Percentiles rank a stretch among this genome's conserved stretches.
These are phyloP conservation scores for Cryptosporidium baileyi DNA, from an alignment of 169 alveolate species.

Conservation along the genomic window DNA sequence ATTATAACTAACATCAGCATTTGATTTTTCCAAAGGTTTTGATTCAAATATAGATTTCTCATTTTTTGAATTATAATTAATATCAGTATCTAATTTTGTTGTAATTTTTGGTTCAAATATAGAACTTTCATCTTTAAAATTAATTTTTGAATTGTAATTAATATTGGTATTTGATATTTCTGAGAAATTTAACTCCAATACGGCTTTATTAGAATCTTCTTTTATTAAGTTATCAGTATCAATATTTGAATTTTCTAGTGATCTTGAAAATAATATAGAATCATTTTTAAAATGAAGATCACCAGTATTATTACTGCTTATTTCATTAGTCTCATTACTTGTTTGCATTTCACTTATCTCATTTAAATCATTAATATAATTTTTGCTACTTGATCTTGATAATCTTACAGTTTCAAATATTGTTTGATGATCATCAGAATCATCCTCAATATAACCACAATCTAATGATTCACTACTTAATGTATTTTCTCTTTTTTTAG, in stretches of 20 bases:
- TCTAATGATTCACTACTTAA: background rate
- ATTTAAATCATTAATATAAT: background rate
- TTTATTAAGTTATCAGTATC: background rate
- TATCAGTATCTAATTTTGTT: background rate
- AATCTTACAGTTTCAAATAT: conserved; percentile 29
- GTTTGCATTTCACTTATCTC: background rate
- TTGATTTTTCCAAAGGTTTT: background rate
- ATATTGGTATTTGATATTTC: background rate
- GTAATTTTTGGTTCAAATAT: conserved; percentile 9
- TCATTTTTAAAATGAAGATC: background rate
- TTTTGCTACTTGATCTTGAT: conserved; percentile 7
- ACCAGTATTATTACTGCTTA: background rate
- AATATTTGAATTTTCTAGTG: too few species aligned
- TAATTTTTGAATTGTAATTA: background rate
- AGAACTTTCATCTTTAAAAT: background rate
- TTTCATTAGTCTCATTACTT: conserved; percentile 25
- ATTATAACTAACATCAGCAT: conserved; percentile 16
- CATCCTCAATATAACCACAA: background rate
- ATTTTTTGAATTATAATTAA: background rate
- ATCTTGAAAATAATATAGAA: too few species aligned
- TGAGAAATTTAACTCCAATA: conserved; percentile 5
- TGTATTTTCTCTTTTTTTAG: conserved; percentile 7
- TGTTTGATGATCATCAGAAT: background rate
- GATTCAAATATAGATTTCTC: conserved; percentile 35
- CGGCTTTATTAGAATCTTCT: conserved; percentile 3